A percentile compares a stretch with the other conserved stretches of the same genome.
Conservation (phyloP, 2,329 filamentous ascomycete genomes). For the Neurospora sp. region DNA sequence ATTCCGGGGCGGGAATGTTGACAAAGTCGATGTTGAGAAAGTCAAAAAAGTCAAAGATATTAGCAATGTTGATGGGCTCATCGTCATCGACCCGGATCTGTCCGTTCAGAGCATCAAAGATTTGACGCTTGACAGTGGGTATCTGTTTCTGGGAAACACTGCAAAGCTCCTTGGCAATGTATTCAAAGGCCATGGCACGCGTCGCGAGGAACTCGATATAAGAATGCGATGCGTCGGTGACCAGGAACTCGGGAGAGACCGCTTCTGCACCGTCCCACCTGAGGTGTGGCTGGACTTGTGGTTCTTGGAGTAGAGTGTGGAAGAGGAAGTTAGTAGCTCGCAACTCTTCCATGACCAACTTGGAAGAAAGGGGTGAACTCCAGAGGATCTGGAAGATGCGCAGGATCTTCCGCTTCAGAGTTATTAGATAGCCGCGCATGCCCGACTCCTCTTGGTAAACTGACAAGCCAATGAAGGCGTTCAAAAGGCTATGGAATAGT, state of each 20-base stretch:
- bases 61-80: constrained; percentile 57
- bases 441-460: constrained; percentile 47
- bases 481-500: constrained; percentile 73
- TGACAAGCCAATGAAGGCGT: constrained; percentile 60
- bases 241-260: constrained; percentile 55
- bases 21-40: constrained; percentile 57
- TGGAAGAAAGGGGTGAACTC: constrained; percentile 69
- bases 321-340: constrained; percentile 73
- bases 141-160: constrained; percentile 62
- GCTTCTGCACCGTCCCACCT: constrained; percentile 65
- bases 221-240: constrained; percentile 55
- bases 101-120: constrained; percentile 69
- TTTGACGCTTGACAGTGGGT: constrained; percentile 58
- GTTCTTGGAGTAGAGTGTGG: constrained; percentile 61
- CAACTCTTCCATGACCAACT: constrained; percentile 68
- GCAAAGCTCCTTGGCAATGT: constrained; percentile 76
- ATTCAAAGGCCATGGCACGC: constrained; percentile 72
- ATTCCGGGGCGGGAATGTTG: constrained; percentile 39
- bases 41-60: constrained; percentile 87
- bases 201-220: constrained; percentile 70
- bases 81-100: constrained; percentile 58
- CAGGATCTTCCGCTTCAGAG: constrained; percentile 58
- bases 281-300: constrained; percentile 58
- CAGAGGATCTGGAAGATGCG: constrained; percentile 73
- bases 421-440: constrained; percentile 59